A percentile compares a stretch with the other conserved stretches of the same genome.
These are phyloP conservation scores for Ananas comosus DNA, from an alignment of 176 grass and related monocot genomes.

Conservation along the genomic window DNA sequence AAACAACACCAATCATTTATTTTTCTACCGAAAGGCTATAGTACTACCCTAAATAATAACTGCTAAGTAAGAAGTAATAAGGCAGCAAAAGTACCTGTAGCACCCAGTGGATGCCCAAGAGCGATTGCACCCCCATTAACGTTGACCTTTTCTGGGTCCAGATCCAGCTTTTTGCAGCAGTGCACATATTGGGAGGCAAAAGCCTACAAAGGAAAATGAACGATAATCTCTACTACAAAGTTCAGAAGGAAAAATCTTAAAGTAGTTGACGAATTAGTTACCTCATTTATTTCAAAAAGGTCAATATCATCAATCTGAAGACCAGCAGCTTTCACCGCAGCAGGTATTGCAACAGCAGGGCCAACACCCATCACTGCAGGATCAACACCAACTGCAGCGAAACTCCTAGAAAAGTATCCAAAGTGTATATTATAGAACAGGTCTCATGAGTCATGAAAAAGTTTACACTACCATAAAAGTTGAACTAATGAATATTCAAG, in stretches of 20 bases:
- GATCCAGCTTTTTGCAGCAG: slow-evolving; percentile 75
- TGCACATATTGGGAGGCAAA: slow-evolving; percentile 94
- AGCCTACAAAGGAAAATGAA: slow-evolving; percentile 28
- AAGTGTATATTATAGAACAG: background rate
- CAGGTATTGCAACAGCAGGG: slow-evolving; percentile 92
- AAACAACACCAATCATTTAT: background rate
- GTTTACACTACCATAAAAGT: background rate
- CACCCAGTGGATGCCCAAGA: slow-evolving; percentile 89
- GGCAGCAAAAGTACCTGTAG: slow-evolving; percentile 54
- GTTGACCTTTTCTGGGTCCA: slow-evolving; percentile 79
- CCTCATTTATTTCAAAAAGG: slow-evolving; percentile 97
- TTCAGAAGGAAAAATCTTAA: background rate
- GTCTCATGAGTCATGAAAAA: background rate
- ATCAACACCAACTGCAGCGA: slow-evolving; percentile 88
- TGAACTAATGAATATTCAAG: background rate
- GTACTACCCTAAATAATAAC: background rate
- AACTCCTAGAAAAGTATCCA: slow-evolving; percentile 46
- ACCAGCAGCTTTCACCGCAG: slow-evolving; percentile 75
- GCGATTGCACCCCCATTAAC: slow-evolving; percentile 95
- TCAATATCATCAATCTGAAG: slow-evolving; percentile 65
- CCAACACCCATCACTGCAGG: slow-evolving; percentile 97
- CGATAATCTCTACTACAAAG: slow-evolving; percentile 1
- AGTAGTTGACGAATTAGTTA: slow-evolving; percentile 18
- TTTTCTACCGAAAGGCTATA: background rate
- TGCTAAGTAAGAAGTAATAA: slow-evolving; percentile 1